phyloP scores from a whole-genome alignment of 2,329 filamentous ascomycete species.

The Diplocarpon rosae region DNA sequence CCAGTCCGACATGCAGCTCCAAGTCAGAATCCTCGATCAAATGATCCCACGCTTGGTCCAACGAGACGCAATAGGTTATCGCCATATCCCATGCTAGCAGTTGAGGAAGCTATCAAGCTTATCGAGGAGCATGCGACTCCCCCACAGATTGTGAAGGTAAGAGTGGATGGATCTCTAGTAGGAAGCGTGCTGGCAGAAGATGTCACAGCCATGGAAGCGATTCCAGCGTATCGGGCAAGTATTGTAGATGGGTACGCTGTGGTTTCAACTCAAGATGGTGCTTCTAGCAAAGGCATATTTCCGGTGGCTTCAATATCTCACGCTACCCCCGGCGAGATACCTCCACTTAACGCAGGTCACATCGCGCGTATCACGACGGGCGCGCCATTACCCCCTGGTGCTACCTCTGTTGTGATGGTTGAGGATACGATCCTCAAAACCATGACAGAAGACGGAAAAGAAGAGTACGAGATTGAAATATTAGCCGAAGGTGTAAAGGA shows the following conservation, averaged over 20 bases:
- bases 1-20: slow-evolving; percentile 64
- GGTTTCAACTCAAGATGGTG: slow-evolving; percentile 48
- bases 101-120: slow-evolving; percentile 65
- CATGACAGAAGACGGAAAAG: slow-evolving; percentile 65
- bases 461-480: slow-evolving; percentile 84
- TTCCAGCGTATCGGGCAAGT: slow-evolving; percentile 88
- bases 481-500: slow-evolving; percentile 62
- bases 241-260: slow-evolving; percentile 96
- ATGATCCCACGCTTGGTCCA: slow-evolving; percentile 49
- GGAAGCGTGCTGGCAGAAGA: slow-evolving; percentile 76
- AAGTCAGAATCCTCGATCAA: slow-evolving; percentile 44
- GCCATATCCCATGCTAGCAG: slow-evolving; percentile 84
- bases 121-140: slow-evolving; percentile 65
- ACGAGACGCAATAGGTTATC: slow-evolving; percentile 69
- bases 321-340: slow-evolving; percentile 60
- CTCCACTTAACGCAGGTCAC: slow-evolving; percentile 57
- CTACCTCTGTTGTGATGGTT: slow-evolving; percentile 91
- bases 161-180: slow-evolving; percentile 55
- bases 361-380: slow-evolving; percentile 91
- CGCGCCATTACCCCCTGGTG: slow-evolving; percentile 76
- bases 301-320: slow-evolving; percentile 82
- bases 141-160: slow-evolving; percentile 42
- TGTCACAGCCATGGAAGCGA: slow-evolving; percentile 67
- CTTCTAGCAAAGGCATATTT: slow-evolving; percentile 63
- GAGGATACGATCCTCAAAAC: slow-evolving; percentile 77